Percentiles rank a stretch among this genome's conserved stretches.
These are phyloP conservation scores for Dalbergia oliveri DNA, from an alignment of 306 rosid species.

Conservation along the genomic window DNA sequence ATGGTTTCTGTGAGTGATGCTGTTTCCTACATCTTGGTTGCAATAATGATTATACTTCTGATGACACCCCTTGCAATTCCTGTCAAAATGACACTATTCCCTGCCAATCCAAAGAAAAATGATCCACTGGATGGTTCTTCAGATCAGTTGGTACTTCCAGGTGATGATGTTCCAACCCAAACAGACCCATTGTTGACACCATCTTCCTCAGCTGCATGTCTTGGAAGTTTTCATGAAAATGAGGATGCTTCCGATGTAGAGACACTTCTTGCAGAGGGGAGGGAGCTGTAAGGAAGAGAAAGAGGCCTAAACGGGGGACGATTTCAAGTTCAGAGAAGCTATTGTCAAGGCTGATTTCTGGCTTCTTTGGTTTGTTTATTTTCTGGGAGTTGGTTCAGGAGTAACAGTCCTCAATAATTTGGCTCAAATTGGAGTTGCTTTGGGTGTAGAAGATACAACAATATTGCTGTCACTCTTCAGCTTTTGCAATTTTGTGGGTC, in stretches of 20 bases:
- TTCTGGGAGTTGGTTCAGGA: slow-evolving; percentile 82
- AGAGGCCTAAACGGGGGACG: slow-evolving; percentile 86
- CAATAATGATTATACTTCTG: slow-evolving; percentile 70
- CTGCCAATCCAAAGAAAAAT: slow-evolving; percentile 44
- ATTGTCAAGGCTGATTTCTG: slow-evolving; percentile 92
- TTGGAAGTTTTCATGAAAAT: slow-evolving; percentile 62
- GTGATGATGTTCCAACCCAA: slow-evolving; percentile 50
- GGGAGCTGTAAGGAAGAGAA: slow-evolving; percentile 81
- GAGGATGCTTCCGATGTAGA: slow-evolving; percentile 74
- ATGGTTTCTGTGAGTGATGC: slow-evolving; percentile 55
- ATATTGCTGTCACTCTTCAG: slow-evolving; percentile 78
- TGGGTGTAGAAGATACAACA: slow-evolving; percentile 69
- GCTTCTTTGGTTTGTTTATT: slow-evolving; percentile 84
- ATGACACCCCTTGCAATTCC: slow-evolving; percentile 81
- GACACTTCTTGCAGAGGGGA: slow-evolving; percentile 82
- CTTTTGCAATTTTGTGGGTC: slow-evolving; percentile 83
- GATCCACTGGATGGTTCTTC: slow-evolving; percentile 56
- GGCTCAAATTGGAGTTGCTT: slow-evolving; percentile 86
- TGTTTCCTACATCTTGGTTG: slow-evolving; percentile 63
- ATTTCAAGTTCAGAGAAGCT: slow-evolving; percentile 76
- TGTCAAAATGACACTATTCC: slow-evolving; percentile 80
- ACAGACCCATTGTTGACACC: slow-evolving; percentile 68
- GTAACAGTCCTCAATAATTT: slow-evolving; percentile 85
- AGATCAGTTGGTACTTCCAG: slow-evolving; percentile 40
- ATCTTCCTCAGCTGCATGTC: slow-evolving; percentile 66